Conservation (phyloP, 2,329 filamentous ascomycete species). For the Cyanodermella asteris region DNA sequence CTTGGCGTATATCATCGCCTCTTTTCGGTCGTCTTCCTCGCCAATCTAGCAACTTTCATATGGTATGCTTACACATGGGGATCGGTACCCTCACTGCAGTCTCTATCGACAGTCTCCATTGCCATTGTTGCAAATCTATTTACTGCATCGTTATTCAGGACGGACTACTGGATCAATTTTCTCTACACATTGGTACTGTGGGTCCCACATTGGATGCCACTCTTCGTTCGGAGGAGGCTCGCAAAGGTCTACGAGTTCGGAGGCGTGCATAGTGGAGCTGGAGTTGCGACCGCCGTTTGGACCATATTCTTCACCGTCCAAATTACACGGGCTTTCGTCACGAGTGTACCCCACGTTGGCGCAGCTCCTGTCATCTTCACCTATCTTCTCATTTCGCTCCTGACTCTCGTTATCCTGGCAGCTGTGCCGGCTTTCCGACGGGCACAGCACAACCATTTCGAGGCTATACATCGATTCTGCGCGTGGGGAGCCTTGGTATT, state of each 20-base stretch:
- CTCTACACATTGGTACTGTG: constrained; percentile 14
- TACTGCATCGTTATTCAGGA: constrained; percentile 15
- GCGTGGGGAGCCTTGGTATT: constrained; percentile 13
- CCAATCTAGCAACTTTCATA: constrained; percentile 21
- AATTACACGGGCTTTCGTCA: constrained; percentile 5
- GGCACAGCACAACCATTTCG: constrained; percentile 16
- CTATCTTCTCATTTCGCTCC: constrained; percentile 12
- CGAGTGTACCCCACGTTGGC: constrained; percentile 15
- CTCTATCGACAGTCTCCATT: constrained; percentile 9
- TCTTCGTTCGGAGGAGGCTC: constrained; percentile 14
- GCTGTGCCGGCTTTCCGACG: constrained; percentile 13
- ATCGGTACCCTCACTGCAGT: constrained; percentile 4
- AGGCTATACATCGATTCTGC: constrained; percentile 16
- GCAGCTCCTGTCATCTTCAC: constrained; percentile 12
- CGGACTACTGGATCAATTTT: constrained; percentile 19
- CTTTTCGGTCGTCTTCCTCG: constrained; percentile 30
- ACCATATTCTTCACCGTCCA: constrained; percentile 18
- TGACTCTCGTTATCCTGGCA: constrained; percentile 12
- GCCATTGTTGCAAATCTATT: constrained; percentile 16
- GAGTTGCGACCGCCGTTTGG: constrained; percentile 20
- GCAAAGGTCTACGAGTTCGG: constrained; percentile 21
- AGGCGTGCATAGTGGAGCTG: constrained; percentile 18
- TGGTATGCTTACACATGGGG: constrained; percentile 7
- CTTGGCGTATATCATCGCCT: constrained; percentile 34
- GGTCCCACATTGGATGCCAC: constrained; percentile 14